phyloP scores from a whole-genome alignment of 306 rosid species.

The Prunus armeniaca region DNA sequence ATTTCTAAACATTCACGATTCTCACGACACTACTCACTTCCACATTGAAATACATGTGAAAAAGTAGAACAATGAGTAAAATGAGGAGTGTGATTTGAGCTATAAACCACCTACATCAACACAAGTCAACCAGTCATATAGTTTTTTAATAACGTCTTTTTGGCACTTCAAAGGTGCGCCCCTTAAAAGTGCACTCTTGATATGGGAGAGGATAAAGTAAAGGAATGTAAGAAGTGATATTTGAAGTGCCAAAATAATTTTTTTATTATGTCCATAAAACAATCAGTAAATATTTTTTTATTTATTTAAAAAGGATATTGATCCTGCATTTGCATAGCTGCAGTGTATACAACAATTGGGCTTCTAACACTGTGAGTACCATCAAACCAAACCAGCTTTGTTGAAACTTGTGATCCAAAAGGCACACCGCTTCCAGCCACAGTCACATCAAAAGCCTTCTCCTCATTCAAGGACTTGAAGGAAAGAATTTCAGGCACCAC shows the following conservation, averaged over 20 bases:
- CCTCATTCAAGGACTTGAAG: constrained; percentile 32
- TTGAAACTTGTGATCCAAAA: background rate
- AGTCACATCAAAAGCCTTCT: constrained; percentile 28
- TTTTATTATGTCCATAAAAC: too few relatives aligned
- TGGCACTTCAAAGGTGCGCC: too few relatives aligned
- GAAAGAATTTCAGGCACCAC: constrained; percentile 31
- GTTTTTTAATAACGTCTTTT: too few relatives aligned
- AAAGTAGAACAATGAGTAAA: background rate
- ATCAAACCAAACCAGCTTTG: constrained; percentile 36
- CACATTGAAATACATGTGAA: background rate
- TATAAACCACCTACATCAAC: too few relatives aligned
- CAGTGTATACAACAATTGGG: constrained; percentile 21
- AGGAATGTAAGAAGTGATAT: too few relatives aligned
- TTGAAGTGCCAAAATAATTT: too few relatives aligned
- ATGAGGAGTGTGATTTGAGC: background rate
- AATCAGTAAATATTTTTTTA: too few relatives aligned
- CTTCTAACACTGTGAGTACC: constrained; percentile 31
- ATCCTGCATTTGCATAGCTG: too few relatives aligned
- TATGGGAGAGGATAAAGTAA: too few relatives aligned
- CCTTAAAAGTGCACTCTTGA: too few relatives aligned
- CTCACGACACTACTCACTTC: background rate
- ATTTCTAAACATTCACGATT: background rate
- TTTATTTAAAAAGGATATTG: too few relatives aligned
- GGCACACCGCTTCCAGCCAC: constrained; percentile 7
- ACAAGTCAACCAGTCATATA: too few relatives aligned